Evolutionary conservation across 192 early-diverging fungal genomes (phyloP).

Genomic region (Mortierella hygrophila): DNA sequence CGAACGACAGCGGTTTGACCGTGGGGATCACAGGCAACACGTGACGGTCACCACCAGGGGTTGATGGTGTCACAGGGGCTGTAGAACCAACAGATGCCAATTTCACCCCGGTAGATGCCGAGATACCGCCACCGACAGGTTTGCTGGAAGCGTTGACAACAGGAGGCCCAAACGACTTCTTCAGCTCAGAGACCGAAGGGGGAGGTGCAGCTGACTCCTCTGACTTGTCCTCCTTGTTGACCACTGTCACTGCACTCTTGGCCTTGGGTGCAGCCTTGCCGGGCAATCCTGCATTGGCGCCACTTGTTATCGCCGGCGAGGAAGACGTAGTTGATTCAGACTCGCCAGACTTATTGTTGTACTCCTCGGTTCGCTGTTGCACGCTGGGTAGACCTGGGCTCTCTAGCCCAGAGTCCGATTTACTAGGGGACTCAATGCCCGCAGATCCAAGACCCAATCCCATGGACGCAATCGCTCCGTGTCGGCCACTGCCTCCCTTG

Average conservation of each 20-base stretch:
- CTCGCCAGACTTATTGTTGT: constrained; percentile 11
- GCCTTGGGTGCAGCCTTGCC: background rate
- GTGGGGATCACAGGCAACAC: constrained; percentile 25
- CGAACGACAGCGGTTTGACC: constrained; percentile 30
- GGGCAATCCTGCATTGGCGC: background rate
- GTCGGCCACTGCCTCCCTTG: background rate
- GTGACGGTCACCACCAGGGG: background rate
- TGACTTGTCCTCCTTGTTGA: background rate
- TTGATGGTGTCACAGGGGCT: background rate
- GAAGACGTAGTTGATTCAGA: background rate
- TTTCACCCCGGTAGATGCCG: background rate
- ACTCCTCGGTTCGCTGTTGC: constrained; percentile 17
- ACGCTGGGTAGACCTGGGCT: constrained; percentile 10
- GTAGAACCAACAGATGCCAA: background rate
- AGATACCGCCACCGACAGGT: background rate
- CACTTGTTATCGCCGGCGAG: background rate
- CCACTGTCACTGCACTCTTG: background rate
- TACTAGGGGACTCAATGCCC: background rate
- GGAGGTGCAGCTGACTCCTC: background rate
- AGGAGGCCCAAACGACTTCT: constrained; percentile 19
- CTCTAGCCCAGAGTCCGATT: background rate
- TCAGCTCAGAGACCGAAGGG: constrained; percentile 32
- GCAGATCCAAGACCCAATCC: constrained; percentile 16
- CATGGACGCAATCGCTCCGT: constrained; percentile 13
- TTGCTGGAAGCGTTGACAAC: background rate